Percentiles rank a stretch among this genome's conserved stretches.
Conservation (phyloP, 495 filamentous ascomycete species). For the Penicillium argentinense region DNA sequence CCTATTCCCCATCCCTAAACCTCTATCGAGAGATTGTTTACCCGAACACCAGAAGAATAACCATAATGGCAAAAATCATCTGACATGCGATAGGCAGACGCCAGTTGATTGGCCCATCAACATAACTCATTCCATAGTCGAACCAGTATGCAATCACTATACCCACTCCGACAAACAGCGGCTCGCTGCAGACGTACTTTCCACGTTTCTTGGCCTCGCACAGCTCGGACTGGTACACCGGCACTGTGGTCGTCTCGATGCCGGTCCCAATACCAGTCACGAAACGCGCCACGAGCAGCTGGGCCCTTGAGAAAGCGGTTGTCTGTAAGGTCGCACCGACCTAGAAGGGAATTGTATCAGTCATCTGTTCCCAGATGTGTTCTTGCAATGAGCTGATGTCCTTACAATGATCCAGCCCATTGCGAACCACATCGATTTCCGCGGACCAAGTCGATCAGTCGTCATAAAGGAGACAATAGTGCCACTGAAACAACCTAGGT, state of each 20-base stretch:
- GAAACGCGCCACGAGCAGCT: slow-evolving; percentile 49
- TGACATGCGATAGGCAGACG: slow-evolving; percentile 46
- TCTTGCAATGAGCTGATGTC: too few species aligned
- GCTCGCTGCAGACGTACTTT: slow-evolving; percentile 44
- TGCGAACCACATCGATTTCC: slow-evolving; percentile 41
- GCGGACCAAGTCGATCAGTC: slow-evolving; percentile 49
- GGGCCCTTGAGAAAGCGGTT: slow-evolving; percentile 37
- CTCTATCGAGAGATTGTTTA: slow-evolving; percentile 11
- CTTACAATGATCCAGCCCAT: slow-evolving; percentile 37
- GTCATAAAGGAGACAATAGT: slow-evolving; percentile 41
- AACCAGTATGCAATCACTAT: slow-evolving; percentile 47
- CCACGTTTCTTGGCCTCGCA: slow-evolving; percentile 44
- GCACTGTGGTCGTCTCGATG: slow-evolving; percentile 47
- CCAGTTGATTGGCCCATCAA: slow-evolving; percentile 38
- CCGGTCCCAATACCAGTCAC: slow-evolving; percentile 54
- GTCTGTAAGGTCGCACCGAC: slow-evolving; percentile 46
- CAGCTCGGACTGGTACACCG: slow-evolving; percentile 52
- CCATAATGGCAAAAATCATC: slow-evolving; percentile 37
- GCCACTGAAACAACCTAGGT: slow-evolving; percentile 47
- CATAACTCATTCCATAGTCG: slow-evolving; percentile 45
- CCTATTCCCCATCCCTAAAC: neutral
- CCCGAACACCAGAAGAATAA: slow-evolving; percentile 36
- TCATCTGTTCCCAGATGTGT: too few species aligned
- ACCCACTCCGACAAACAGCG: slow-evolving; percentile 40
- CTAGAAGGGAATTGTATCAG: slow-evolving; percentile 33